Conservation (phyloP, 202 grass and related monocot species). For the Eragrostis tef region DNA sequence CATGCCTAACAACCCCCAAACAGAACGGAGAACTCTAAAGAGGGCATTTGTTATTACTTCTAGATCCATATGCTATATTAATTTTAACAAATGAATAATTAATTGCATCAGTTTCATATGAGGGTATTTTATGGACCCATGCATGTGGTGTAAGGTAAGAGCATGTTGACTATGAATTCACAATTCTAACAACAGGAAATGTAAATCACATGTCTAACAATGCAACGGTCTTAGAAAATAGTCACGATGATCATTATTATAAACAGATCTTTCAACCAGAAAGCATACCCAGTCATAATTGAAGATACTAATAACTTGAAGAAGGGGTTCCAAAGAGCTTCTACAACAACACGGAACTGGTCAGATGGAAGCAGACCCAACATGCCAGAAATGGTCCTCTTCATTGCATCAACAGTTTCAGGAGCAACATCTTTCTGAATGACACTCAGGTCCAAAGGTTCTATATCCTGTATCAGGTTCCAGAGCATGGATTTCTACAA, state of each 20-base stretch:
- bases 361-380: slow-evolving; percentile 91
- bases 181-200: slow-evolving; percentile 10
- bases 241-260: slow-evolving; percentile 14
- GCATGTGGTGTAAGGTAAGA: not conserved
- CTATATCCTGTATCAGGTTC: slow-evolving; percentile 95
- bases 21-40: not conserved
- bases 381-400: slow-evolving; percentile 96
- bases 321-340: slow-evolving; percentile 86
- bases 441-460: slow-evolving; percentile 81
- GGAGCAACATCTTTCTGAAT: slow-evolving; percentile 89
- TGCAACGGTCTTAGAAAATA: slow-evolving; percentile 18
- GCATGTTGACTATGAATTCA: slow-evolving; percentile 30
- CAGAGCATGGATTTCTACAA: slow-evolving; percentile 82
- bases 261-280: not conserved
- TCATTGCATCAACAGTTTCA: slow-evolving; percentile 93
- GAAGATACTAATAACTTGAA: slow-evolving; percentile 96
- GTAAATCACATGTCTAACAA: slow-evolving; percentile 5
- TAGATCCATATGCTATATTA: not conserved
- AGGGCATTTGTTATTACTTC: not conserved
- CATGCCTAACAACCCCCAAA: not conserved
- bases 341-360: slow-evolving; percentile 85
- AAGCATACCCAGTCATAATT: slow-evolving; percentile 89
- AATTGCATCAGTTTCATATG: slow-evolving; percentile 16
- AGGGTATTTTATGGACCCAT: slow-evolving; percentile 3
- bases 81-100: slow-evolving; percentile 16